These are phyloP conservation scores for Thelonectria blattea DNA, from an alignment of 2,329 filamentous ascomycete genomes.

Conservation along the genomic window DNA sequence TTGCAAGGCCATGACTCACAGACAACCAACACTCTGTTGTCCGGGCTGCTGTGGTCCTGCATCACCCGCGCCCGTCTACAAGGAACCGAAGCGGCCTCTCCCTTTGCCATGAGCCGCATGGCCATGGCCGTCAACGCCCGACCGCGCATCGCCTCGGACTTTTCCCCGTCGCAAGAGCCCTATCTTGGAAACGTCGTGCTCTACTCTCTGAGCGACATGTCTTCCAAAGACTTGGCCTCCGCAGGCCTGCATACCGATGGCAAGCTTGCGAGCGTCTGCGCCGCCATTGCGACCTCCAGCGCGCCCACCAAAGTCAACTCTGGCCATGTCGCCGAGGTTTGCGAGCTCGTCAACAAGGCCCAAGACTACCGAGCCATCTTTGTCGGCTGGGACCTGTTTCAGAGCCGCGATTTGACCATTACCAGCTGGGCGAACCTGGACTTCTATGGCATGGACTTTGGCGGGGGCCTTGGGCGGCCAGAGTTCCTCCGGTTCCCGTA, in stretches of 20 bases:
- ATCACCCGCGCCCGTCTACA: conserved; percentile 12
- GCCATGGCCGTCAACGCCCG: conserved; percentile 18
- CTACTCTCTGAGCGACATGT: not conserved
- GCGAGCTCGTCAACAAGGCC: not conserved
- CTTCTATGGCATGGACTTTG: conserved; percentile 13
- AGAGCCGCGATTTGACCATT: conserved; percentile 12
- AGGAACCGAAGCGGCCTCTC: not conserved
- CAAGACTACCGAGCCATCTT: conserved; percentile 15
- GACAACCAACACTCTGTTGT: conserved; percentile 15
- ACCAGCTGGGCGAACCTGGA: conserved; percentile 19
- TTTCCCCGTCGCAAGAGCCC: conserved; percentile 1
- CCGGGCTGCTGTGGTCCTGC: conserved; percentile 10
- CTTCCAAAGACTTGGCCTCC: not conserved
- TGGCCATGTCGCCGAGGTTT: conserved; percentile 15
- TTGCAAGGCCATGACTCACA: not conserved
- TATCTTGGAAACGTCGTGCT: conserved; percentile 18
- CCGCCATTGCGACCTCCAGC: not conserved
- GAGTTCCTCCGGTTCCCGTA: conserved; percentile 12
- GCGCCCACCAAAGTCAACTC: conserved; percentile 3
- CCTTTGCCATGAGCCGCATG: conserved; percentile 1
- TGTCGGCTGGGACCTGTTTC: conserved; percentile 19
- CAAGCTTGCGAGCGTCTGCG: not conserved
- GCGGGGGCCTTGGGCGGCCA: conserved; percentile 4
- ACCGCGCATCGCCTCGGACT: not conserved
- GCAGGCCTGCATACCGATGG: not conserved